These are phyloP conservation scores for Alternaria sp. DNA, from an alignment of 2,329 filamentous ascomycete genomes.

Conservation along the genomic window DNA sequence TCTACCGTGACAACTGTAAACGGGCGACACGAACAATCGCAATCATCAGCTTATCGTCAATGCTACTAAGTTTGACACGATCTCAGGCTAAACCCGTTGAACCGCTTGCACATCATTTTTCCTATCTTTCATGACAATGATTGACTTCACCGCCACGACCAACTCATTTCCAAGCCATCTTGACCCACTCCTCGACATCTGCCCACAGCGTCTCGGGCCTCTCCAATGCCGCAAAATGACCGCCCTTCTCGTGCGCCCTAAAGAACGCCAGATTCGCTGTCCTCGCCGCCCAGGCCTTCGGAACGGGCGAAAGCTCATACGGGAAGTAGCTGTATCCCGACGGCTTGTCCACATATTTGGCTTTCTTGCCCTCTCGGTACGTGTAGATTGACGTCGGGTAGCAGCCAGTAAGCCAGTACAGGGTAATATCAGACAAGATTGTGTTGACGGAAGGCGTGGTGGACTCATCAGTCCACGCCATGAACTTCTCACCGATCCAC, in stretches of 20 bases:
- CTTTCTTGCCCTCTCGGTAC: constrained; percentile 50
- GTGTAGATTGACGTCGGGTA: constrained; percentile 58
- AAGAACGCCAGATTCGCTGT: constrained; percentile 49
- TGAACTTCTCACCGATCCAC: constrained; percentile 66
- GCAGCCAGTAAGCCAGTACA: constrained; percentile 64
- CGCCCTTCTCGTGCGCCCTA: constrained; percentile 42
- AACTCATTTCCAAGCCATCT: constrained; percentile 39
- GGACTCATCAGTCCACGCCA: constrained; percentile 58
- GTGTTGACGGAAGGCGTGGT: constrained; percentile 45
- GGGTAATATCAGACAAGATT: constrained; percentile 57
- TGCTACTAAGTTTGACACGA: neutral
- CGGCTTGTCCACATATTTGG: constrained; percentile 49
- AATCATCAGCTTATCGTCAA: neutral
- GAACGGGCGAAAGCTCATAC: constrained; percentile 49
- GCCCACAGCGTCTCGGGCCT: constrained; percentile 48
- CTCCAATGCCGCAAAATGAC: constrained; percentile 61
- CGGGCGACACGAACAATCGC: neutral
- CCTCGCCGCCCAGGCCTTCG: constrained; percentile 49
- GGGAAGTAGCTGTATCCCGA: constrained; percentile 54
- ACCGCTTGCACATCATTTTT: neutral
- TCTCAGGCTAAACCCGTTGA: neutral
- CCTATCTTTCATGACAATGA: neutral
- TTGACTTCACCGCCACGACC: neutral
- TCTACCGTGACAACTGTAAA: neutral
- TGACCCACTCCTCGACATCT: constrained; percentile 56